Conservation (phyloP, 441 rosid species). For the Erodium chrysanthum region DNA sequence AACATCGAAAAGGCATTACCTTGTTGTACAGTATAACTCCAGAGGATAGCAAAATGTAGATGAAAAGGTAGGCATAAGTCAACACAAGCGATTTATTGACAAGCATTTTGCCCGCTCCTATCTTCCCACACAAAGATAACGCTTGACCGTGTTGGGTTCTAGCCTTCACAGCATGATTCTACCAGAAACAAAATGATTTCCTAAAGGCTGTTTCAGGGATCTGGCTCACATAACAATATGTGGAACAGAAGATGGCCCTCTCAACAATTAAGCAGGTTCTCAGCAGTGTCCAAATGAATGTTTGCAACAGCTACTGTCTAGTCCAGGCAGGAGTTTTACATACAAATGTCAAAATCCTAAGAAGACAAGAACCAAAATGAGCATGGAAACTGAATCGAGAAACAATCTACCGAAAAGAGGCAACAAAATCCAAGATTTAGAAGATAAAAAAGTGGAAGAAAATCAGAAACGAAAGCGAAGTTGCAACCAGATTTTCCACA, state of each 20-base stretch:
- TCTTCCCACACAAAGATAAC: conserved; percentile 15
- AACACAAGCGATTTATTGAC: conserved; percentile 62
- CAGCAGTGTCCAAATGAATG: background rate
- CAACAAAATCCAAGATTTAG: background rate
- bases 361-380: background rate
- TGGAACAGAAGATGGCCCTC: conserved; percentile 2
- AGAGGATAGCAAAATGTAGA: conserved; percentile 84
- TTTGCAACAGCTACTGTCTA: background rate
- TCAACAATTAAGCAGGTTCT: conserved; percentile 11
- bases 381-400: too few relatives aligned
- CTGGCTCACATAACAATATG: conserved; percentile 13
- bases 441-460: background rate
- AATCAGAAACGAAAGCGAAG: background rate
- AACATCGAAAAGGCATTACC: conserved; percentile 29
- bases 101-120: conserved; percentile 33
- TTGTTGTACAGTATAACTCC: conserved; percentile 92
- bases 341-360: conserved; percentile 1
- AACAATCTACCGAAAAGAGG: too few relatives aligned
- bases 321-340: background rate
- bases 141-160: background rate
- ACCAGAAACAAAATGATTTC: conserved; percentile 8
- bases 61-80: conserved; percentile 76
- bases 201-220: background rate
- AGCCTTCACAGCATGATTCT: conserved; percentile 13
- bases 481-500: background rate